Conservation (phyloP, 129 eudicot genomes). For the Flaveria sonorensis region DNA sequence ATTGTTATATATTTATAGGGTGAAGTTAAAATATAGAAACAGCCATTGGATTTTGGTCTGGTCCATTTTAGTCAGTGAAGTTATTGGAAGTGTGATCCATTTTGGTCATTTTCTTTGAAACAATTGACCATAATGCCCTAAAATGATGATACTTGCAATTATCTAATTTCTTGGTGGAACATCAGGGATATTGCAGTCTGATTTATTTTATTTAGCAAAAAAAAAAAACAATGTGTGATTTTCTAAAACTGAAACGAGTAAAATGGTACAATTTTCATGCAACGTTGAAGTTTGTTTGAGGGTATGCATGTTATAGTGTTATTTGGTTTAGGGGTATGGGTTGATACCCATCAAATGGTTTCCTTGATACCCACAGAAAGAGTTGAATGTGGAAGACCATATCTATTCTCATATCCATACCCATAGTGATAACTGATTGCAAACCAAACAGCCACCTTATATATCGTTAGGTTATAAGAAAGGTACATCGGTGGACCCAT, state of each 20-base stretch:
- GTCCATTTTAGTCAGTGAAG: background rate
- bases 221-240: background rate
- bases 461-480: background rate
- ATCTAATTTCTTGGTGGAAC: too few species aligned
- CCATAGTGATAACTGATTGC: background rate
- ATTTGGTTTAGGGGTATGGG: background rate
- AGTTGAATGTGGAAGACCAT: background rate
- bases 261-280: too few species aligned
- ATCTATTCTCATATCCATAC: background rate
- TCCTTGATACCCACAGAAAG: background rate
- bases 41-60: background rate
- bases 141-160: too few species aligned
- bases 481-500: background rate
- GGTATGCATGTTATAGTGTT: background rate
- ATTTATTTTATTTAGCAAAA: too few species aligned
- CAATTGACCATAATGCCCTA: background rate
- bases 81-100: background rate
- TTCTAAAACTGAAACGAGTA: too few species aligned
- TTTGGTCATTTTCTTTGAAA: background rate
- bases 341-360: background rate
- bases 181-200: too few species aligned
- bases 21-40: background rate
- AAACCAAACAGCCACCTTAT: background rate
- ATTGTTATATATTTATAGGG: background rate
- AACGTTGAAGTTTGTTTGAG: too few species aligned